Conservation (phyloP, 208 protist species). For the Trypanosoma lewisi region DNA sequence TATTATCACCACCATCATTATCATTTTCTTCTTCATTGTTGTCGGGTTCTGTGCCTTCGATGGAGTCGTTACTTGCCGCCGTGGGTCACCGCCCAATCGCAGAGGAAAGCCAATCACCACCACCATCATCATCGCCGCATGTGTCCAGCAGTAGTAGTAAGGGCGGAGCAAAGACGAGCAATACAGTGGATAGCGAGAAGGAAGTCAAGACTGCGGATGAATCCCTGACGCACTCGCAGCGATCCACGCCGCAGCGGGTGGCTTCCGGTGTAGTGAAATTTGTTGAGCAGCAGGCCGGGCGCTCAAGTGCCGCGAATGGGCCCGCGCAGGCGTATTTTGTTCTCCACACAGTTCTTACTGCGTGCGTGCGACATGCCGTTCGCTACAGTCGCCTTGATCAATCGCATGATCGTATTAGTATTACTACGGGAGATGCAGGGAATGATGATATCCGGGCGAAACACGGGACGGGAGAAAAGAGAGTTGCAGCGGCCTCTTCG, state of each 20-base stretch:
- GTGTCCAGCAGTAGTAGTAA: too few relatives aligned
- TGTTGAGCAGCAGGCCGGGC: slow-evolving; percentile 16
- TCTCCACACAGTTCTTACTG: slow-evolving; percentile 20
- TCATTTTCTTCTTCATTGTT: not conserved
- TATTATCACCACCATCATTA: too few relatives aligned
- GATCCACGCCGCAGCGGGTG: slow-evolving; percentile 11
- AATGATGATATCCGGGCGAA: not conserved
- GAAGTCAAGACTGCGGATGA: not conserved
- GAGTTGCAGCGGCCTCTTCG: not conserved
- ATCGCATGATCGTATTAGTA: not conserved
- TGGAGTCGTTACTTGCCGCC: slow-evolving; percentile 12
- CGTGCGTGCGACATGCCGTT: slow-evolving; percentile 25
- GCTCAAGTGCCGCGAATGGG: slow-evolving; percentile 6
- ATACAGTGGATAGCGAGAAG: not conserved
- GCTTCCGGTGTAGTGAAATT: slow-evolving; percentile 13
- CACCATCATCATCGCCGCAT: too few relatives aligned
- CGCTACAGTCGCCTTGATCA: slow-evolving; percentile 10
- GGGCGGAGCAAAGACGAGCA: not conserved
- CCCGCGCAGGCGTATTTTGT: slow-evolving; percentile 16
- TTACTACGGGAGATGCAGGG: not conserved
- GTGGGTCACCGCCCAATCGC: slow-evolving; percentile 4
- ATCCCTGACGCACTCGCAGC: not conserved
- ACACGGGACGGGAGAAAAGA: not conserved
- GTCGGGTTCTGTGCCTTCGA: not conserved
- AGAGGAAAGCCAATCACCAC: not conserved